Base-by-base conservation (phyloP, 257 asterid species). In the Fraxinus anomala region DNA sequence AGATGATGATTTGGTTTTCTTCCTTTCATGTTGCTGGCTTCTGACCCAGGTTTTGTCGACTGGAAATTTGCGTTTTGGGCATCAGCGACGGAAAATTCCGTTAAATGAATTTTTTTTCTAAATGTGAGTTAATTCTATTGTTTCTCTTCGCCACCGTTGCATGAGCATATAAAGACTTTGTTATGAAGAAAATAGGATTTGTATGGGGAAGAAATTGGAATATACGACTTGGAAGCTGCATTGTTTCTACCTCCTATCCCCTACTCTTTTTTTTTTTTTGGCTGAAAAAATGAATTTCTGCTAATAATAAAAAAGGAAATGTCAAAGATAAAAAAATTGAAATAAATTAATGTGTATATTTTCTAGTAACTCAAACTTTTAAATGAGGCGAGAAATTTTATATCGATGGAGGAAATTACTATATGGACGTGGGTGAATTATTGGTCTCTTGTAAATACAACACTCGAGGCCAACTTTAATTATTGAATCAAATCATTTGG, bases 21-120 rank as follows among this genome's bases (percentile, higher is more conserved):
- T 86, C 88, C n/a, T 86, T 86, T 73, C 89, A 86, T 73, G 86
- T 70, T 0, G 85, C 88, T 78, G 89, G 89, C 24, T 83, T 81
- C 14, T 86, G 84, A 84, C 6, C 16, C 14, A 23, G 68, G 33
- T 59, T 59, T 59, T 59, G 1, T 8, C 28, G 30, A 59, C 67
- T 2, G 12, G 26, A 42, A 6, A 2, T 59, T 56, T 56, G 26
- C 17, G 17, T 12, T n/a, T 26, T 67, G 72, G 2, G 28, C 14
- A 7, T 2, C 28, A 1, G 28, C 13, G 33, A 61, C 68, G 31
- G 31, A 54, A 8, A 23, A 24, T 63, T 24, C 31, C 33, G 21
- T 63, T 3, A 2, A 2, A 8, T 10, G 69, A 19, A 16, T 2
- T 10, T 3, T 63, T 24, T 3, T 3, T 8, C 14, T 42, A 2